Conservation (phyloP, 352 stramenopile genomes). For the Globisporangium okanoganense region DNA sequence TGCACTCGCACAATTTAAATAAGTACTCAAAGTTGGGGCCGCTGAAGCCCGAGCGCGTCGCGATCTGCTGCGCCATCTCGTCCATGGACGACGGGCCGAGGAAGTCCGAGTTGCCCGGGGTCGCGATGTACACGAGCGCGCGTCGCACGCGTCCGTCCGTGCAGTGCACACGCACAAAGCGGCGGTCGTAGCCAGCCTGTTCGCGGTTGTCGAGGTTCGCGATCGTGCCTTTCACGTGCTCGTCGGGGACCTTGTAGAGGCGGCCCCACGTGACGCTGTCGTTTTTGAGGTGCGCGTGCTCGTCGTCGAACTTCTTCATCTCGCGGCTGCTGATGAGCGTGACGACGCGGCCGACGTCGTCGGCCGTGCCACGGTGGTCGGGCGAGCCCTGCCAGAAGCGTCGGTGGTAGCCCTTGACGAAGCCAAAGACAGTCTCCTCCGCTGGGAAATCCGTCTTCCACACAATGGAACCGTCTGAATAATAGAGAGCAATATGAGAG, state of each 20-base stretch:
- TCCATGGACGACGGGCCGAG: conserved; percentile 63
- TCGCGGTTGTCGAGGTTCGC: conserved; percentile 84
- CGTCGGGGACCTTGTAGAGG: conserved; percentile 82
- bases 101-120: conserved; percentile 79
- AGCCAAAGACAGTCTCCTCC: conserved; percentile 31
- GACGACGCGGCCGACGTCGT: conserved; percentile 76
- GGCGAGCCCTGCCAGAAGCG: conserved; percentile 89
- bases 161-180: conserved; percentile 76
- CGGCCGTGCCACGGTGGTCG: conserved; percentile 79
- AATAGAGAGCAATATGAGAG: background rate
- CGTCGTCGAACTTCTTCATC: conserved; percentile 73
- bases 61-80: conserved; percentile 79
- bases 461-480: background rate
- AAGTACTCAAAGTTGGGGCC: conserved; percentile 87
- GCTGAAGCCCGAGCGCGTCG: conserved; percentile 62
- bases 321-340: conserved; percentile 83
- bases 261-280: conserved; percentile 81
- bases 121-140: conserved; percentile 85
- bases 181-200: conserved; percentile 74
- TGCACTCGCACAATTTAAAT: conserved; percentile 77
- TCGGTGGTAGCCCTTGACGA: conserved; percentile 82
- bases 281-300: conserved; percentile 51
- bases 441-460: conserved; percentile 33
- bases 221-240: conserved; percentile 69
- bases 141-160: conserved; percentile 57